These are phyloP conservation scores for Jimgerdemannia lactiflua DNA, from an alignment of 192 early-diverging fungal genomes.

Conservation along the genomic window DNA sequence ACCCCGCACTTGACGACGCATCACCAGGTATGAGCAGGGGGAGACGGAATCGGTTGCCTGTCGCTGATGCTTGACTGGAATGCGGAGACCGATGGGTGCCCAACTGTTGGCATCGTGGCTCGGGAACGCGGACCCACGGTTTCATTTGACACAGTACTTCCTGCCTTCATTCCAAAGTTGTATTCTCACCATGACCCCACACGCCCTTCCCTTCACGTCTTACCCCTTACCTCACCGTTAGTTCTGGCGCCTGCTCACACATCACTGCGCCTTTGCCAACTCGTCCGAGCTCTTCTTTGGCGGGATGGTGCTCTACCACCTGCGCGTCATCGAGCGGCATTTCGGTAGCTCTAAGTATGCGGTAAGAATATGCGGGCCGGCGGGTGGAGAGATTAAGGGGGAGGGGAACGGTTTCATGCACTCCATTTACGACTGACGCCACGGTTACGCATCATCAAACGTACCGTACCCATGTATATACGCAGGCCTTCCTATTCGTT, in stretches of 20 bases:
- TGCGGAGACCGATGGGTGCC: no score
- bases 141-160: no score
- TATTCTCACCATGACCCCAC: no score
- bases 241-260: constrained; percentile 62
- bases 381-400: not conserved
- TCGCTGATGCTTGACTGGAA: no score
- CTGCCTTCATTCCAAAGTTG: not conserved
- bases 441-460: not conserved
- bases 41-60: no score
- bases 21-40: constrained; percentile 46
- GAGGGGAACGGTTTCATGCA: not conserved
- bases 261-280: constrained; percentile 50
- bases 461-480: no score
- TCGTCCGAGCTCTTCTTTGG: constrained; percentile 60
- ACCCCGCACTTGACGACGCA: constrained; percentile 55
- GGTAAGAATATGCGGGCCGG: constrained; percentile 21
- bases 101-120: no score
- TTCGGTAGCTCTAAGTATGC: constrained; percentile 63
- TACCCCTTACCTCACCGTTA: constrained; percentile 5
- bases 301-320: constrained; percentile 53
- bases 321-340: constrained; percentile 57
- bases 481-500: constrained; percentile 51
- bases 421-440: not conserved
- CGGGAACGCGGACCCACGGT: no score
- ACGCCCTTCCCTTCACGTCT: not conserved